Percentiles rank a stretch among this genome's conserved stretches.
Evolutionary conservation across 2,329 filamentous ascomycete species (phyloP).

Genomic region (Pezicula carpinea): DNA sequence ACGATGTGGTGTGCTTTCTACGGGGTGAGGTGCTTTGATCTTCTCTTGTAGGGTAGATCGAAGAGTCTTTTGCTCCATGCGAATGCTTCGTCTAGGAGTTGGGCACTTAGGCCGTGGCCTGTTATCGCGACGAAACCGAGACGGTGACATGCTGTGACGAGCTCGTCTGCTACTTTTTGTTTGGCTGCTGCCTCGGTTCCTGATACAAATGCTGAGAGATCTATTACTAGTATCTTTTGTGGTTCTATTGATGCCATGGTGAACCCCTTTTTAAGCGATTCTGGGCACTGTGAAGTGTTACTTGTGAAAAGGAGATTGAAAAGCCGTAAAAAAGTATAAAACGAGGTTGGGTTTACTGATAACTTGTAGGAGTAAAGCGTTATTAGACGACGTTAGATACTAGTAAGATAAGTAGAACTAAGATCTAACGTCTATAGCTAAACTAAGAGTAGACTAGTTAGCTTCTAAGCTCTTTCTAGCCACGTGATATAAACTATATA

Average conservation of each 20-base stretch:
- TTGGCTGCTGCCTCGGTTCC: constrained; percentile 2
- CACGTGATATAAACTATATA: too few relatives aligned
- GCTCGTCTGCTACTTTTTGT: not conserved
- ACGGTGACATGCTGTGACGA: not conserved
- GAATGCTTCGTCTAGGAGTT: not conserved
- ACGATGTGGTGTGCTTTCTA: not conserved
- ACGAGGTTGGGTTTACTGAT: too few relatives aligned
- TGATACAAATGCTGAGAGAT: not conserved
- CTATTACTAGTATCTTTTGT: not conserved
- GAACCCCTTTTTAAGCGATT: not conserved
- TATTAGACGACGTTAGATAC: too few relatives aligned
- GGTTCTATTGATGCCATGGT: not conserved
- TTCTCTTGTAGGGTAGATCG: not conserved
- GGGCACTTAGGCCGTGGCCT: not conserved
- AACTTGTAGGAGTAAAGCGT: too few relatives aligned
- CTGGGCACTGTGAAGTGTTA: too few relatives aligned
- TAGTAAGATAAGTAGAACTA: too few relatives aligned
- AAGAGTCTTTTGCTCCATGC: constrained; percentile 1
- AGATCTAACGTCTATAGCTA: too few relatives aligned
- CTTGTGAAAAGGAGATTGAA: too few relatives aligned
- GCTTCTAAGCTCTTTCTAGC: too few relatives aligned
- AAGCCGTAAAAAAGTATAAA: too few relatives aligned
- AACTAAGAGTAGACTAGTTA: too few relatives aligned
- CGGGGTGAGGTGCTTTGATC: not conserved
- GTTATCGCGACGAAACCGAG: not conserved